Base-by-base conservation (phyloP, 495 filamentous ascomycete genomes). In the Evernia prunastri region DNA sequence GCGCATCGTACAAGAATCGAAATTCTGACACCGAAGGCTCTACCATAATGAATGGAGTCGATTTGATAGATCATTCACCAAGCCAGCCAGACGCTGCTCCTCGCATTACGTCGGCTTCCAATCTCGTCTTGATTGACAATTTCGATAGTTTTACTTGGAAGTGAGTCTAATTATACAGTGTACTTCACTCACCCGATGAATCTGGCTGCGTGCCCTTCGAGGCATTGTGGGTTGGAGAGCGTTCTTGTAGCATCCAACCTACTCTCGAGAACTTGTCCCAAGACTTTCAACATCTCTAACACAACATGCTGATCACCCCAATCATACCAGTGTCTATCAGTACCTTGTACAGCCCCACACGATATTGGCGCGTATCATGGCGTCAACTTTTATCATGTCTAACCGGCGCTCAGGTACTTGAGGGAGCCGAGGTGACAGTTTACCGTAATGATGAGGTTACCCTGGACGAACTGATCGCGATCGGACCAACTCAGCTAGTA, bases 81-180 rank as follows among this genome's bases (percentile, higher is more conserved):
- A 87, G 89, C 74, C 87, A 92, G 72, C 87, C 89, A 68, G 83
- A 86, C 64, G 84, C 83, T 60, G 84, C 83, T 23, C 76, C 86
- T 56, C 82, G 84, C 59, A 76, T 96, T 36, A 72, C 84, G 25
- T 90, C 81, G 56, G 93, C 93, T 33, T 87, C 87, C 40, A 97
- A 97, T 78, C 84, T 99, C 35, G 84, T 99, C 61, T 79, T 99
- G 63, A 96, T 99, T 69, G 94, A 97, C 78, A 99, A 99, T 78
- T 99, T 97, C 74, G 94, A 99, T 76, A 97, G 93, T 0, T 99
- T 97, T 71, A 59, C 17, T 23, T 64, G 35, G 56, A 39, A 59
- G 56, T 42, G 20, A 39, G 56, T 42, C 39, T 59, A 6, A 0
- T 23, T 27, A 13, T 39, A 59, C n/a, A 11, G 40, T 1, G 17